Base-by-base conservation (phyloP, 805 yeast genomes). In the Priceomyces carsonii region DNA sequence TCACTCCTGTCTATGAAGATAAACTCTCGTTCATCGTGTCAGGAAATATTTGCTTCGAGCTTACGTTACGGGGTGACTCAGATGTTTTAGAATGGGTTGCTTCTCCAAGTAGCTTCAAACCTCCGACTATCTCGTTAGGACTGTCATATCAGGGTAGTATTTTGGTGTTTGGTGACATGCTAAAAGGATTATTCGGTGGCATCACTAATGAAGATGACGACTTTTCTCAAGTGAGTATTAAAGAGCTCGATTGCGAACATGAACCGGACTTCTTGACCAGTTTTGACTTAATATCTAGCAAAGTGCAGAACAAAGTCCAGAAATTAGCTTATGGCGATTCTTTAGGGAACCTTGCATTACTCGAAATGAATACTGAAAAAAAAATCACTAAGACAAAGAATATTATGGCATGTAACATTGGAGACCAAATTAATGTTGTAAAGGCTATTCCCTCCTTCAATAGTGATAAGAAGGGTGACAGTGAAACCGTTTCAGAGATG, bases 361-460 rank as follows among this genome's bases (percentile, higher is more conserved):
- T 29, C 10, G 48, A 44, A 25, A 16, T 36, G n/a, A 22, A 10
- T 5, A 12, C 35, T 5, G 13, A 26, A 20, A 20, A 33, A 22
- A 40, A 27, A 2, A 21, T 18, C n/a, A 40, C 33, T 9, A 42
- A 42, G 6, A 35, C 21, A 24, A 29, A 32, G 8, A 47, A 42
- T 31, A 19, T 38, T 1, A 31, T 44, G 8, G 44, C 51, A 6
- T 45, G 48, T 34, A 59, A 58, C 29, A 31, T 64, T 5, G 59
- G 59, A 6, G 61, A 57, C 22, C 60, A 53, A 19, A 49, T 63
- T 30, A 64, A 63, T 40, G 34, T 42, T 2, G 44, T 61, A 7
- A 33, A 33, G 21, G 26, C 31, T 13, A 15, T 42, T 18, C 36
- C 34, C 5, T 15, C 33, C n/a, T n/a, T n/a, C n/a, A n/a, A n/a